Evolutionary conservation across 345 rosid genomes (phyloP), one percentile per base, ranked within the genome.

Genomic region (Gossypium arboreum): DNA sequence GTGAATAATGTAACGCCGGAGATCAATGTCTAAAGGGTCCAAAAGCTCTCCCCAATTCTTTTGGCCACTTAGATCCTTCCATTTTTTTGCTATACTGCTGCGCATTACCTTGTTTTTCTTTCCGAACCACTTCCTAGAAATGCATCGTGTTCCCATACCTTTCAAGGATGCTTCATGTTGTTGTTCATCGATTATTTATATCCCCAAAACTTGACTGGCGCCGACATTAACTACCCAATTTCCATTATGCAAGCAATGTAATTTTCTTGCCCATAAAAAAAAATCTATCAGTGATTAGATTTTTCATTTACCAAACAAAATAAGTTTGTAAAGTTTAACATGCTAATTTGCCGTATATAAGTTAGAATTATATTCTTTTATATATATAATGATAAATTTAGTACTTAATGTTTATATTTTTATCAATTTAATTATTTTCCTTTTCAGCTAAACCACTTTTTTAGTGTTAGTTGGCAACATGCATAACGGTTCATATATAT

Each of bases 11-110:
- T 84, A 86, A 24, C 79, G 76, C 3, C 98, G 88, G 77, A 94
- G 97, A 83, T 87, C 93, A 44, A 79, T 63, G 77, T 94, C 88
- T 8, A 92, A 86, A 58, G 98, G 98, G 20, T 89, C 89, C 70
- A 90, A 50, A 48, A 89, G 75, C 34, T 78, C 79, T 20, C 82
- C 83, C 97, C 98, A 94, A 29, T 83, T 57, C 47, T 81, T 75
- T 73, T 83, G 81, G 16, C 97, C 98, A 48, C 93, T 91, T 22
- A 92, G 83, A 45, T 78, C 68, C 80, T 84, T 84, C 98, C 97
- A 90, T 84, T 71, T 85, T 79, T 78, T 86, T 1, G 88, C 87
- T 7, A 85, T 75, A 29, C 54, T 70, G 24, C 68, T 73, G 58
- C 0, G 76, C 71, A 73, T 76, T 0, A 59, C 54, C 50, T 64